Base-by-base conservation (phyloP, 495 filamentous ascomycete species). In the Choiromyces venosus region DNA sequence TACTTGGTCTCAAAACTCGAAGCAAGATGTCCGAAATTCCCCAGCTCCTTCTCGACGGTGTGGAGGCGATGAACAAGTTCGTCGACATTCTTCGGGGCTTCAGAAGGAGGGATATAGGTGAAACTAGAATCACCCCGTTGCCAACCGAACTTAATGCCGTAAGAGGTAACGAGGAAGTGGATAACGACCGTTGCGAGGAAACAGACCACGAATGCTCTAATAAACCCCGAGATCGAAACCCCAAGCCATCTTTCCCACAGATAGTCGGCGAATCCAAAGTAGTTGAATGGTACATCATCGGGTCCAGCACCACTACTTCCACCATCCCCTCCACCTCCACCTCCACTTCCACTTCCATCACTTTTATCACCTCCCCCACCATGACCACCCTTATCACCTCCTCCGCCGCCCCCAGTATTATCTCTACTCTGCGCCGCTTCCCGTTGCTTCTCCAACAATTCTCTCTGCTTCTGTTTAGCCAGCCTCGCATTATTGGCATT, bases 41-140 rank as follows among this genome's bases (percentile, higher is more conserved):
- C 64, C 29, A 77, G 71, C 33, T 72, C 74, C 21, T 72, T 76
- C 65, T 80, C 78, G 25, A 80, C 44, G 9, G 37, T 65, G 29
- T 71, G 40, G 61, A 80, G 67, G n/a, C 78, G 78, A 37, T 42
- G 42, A 19, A 69, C 70, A 16, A 80, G 71, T 12, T 80, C 77
- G 37, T 40, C 56, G 40, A 79, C 67, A 71, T 76, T 69, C 18
- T 40, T 71, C 1, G 77, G 76, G 19, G 77, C 65, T 14, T 29
- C 52, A 0, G 19, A 39, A 29, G 76, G 77, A 42, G 76, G 72
- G 64, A 42, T 69, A 56, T 79, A 79, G 33, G n/a, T 77, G 66
- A 67, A 72, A 56, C 56, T 66, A 18, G 75, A 61, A 25, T 37
- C 14, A 7, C 56, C 40, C 36, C 69, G 52, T 37, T 42, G 69